Base-by-base conservation (phyloP, 2,329 filamentous ascomycete genomes). In the Xylariaceae sp. region DNA sequence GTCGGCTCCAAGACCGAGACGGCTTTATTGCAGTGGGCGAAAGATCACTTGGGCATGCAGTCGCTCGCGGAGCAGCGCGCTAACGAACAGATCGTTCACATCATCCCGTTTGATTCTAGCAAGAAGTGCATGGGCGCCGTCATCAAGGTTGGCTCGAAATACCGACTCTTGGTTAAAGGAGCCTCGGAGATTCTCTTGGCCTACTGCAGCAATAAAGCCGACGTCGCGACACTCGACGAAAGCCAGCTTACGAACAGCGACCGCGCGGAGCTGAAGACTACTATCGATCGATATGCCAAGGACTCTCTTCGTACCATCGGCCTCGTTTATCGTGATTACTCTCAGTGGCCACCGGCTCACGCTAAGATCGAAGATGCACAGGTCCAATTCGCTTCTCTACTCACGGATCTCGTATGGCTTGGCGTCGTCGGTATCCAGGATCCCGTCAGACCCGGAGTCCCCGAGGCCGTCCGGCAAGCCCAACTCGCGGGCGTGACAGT, bases 401-500 rank as follows among this genome's bases (percentile, higher is more conserved):
- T 89, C 69, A 77, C 79, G 50, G 77, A 88, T 51, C 89, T 92
- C 81, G 84, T 80, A 3, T 88, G 90, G 73, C 72, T 90, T 60
- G 83, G 84, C 19, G 75, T 89, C 41, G 84, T 88, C 47, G 87
- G 86, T 62, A 89, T 90, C 65, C 85, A 89, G 66, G 87, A 90
- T 68, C 87, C 87, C 35, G 80, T 89, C 19, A 77, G 87, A 53
- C 77, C 80, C 4, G 85, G 85, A 61, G 87, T 89, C 27, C 76
- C 81, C 11, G 78, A 82, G 47, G 86, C 87, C 44, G 87, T 90
- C 52, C 74, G 76, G 55, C 81, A 81, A 65, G 88, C 86, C 58
- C 80, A 85, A 61, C 76, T 76, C 30, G 87, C 87, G 19, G 86
- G 86, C 52, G 86, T 90, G 12, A 76, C 82, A 53, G 85, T 88